Conservation (phyloP, 1,139 yeast species). For the Scheffersomyces cryptocercus region DNA sequence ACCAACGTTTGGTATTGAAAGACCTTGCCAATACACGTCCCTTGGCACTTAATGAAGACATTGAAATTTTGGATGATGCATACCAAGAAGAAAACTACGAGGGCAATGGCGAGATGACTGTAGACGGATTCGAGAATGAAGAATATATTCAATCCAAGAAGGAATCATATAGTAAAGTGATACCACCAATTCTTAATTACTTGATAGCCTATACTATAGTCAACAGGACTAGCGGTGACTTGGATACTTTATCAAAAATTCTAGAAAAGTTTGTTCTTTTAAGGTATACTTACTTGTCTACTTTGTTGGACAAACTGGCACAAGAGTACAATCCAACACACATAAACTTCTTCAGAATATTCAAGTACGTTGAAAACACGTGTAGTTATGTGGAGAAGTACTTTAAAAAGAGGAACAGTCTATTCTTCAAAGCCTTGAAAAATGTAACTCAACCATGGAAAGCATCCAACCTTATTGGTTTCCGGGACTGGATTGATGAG, state of each 20-base stretch:
- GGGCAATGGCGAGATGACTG: constrained; percentile 11
- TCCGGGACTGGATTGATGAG: constrained; percentile 29
- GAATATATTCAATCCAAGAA: constrained; percentile 10
- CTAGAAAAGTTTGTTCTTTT: constrained; percentile 26
- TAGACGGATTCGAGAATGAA: constrained; percentile 10
- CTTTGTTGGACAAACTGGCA: constrained; percentile 12
- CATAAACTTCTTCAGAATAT: constrained; percentile 28
- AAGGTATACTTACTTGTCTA: constrained; percentile 21
- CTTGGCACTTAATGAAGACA: not conserved
- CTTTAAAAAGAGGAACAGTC: constrained; percentile 23
- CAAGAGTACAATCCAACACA: constrained; percentile 6
- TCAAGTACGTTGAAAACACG: constrained; percentile 39
- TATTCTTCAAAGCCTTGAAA: constrained; percentile 19
- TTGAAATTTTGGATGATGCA: constrained; percentile 12
- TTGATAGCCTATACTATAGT: constrained; percentile 35
- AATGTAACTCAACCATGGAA: constrained; percentile 29
- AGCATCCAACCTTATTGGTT: constrained; percentile 28
- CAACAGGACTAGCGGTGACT: constrained; percentile 16
- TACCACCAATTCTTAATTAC: constrained; percentile 36
- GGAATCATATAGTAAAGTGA: constrained; percentile 19
- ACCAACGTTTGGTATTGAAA: constrained; percentile 13
- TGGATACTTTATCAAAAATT: constrained; percentile 22
- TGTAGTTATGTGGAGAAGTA: constrained; percentile 26
- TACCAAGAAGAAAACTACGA: constrained; percentile 19
- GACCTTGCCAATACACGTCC: constrained; percentile 3